phyloP scores from a whole-genome alignment of 495 filamentous ascomycete genomes.

The Lophium mytilinum region DNA sequence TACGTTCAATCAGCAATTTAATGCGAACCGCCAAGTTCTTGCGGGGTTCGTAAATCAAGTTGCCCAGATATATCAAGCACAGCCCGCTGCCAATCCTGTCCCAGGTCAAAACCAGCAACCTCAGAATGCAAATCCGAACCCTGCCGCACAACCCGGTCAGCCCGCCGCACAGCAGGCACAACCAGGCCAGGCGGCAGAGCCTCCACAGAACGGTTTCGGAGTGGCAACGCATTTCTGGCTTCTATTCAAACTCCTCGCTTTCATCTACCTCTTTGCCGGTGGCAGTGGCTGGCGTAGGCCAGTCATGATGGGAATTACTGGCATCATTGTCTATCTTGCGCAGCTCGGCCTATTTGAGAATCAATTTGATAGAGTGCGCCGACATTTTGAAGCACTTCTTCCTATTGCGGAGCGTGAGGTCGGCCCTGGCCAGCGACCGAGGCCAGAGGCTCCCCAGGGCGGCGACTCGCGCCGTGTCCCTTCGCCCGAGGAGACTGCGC shows the following conservation, averaged over 20 bases:
- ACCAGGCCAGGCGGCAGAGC: neutral
- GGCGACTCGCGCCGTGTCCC: slow-evolving; percentile 32
- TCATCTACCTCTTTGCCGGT: slow-evolving; percentile 72
- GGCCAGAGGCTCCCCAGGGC: slow-evolving; percentile 8
- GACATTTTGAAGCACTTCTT: slow-evolving; percentile 65
- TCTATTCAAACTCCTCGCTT: slow-evolving; percentile 63
- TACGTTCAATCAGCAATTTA: slow-evolving; percentile 20
- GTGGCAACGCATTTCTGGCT: slow-evolving; percentile 53
- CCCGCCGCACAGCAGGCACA: slow-evolving; percentile 2
- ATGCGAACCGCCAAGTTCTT: slow-evolving; percentile 16
- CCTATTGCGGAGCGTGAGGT: slow-evolving; percentile 37
- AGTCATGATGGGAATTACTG: slow-evolving; percentile 52
- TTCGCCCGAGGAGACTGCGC: slow-evolving; percentile 46
- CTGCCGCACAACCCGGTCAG: neutral
- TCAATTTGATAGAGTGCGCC: slow-evolving; percentile 53
- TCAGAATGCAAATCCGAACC: neutral
- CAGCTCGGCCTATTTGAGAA: slow-evolving; percentile 55
- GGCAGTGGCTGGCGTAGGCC: slow-evolving; percentile 65
- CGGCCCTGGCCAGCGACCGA: slow-evolving; percentile 14
- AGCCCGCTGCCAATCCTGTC: slow-evolving; percentile 2
- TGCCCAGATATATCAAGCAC: slow-evolving; percentile 7
- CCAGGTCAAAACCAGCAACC: slow-evolving; percentile 9
- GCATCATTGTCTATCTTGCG: slow-evolving; percentile 52
- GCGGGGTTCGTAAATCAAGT: slow-evolving; percentile 16
- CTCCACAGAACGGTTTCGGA: slow-evolving; percentile 10